Conservation (phyloP, 129 eudicot species). For the Sambucus nigra region DNA sequence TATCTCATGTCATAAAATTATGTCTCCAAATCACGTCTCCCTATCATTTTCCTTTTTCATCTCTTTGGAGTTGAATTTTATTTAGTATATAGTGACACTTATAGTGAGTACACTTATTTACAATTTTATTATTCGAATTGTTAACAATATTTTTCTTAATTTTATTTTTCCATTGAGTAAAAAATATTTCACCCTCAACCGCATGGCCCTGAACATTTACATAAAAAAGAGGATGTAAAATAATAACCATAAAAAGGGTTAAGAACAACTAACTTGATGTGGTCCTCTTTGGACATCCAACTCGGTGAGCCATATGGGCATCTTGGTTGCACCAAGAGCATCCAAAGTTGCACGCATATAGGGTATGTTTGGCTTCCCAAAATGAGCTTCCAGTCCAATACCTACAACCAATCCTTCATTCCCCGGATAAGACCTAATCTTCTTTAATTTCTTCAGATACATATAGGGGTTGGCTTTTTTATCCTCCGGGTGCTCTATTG, state of each 20-base stretch:
- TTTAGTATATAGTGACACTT: too few species aligned
- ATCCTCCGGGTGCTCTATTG: slow-evolving; percentile 24
- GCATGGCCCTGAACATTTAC: too few species aligned
- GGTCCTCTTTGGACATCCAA: slow-evolving; percentile 22
- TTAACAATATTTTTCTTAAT: too few species aligned
- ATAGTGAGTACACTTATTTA: too few species aligned
- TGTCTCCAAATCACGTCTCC: too few species aligned
- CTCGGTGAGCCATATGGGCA: slow-evolving; percentile 46
- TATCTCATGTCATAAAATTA: too few species aligned
- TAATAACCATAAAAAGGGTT: not conserved
- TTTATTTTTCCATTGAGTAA: too few species aligned
- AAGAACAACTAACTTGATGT: slow-evolving; percentile 25
- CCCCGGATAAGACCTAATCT: slow-evolving; percentile 21
- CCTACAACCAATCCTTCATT: slow-evolving; percentile 9
- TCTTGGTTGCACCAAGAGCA: slow-evolving; percentile 11
- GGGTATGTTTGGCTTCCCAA: slow-evolving; percentile 16
- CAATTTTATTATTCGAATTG: too few species aligned
- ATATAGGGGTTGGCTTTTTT: slow-evolving; percentile 4
- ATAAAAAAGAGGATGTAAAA: too few species aligned
- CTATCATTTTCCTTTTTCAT: too few species aligned
- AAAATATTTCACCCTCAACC: too few species aligned
- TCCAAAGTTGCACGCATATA: slow-evolving; percentile 26
- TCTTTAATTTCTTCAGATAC: slow-evolving; percentile 21
- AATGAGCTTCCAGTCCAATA: slow-evolving; percentile 37
- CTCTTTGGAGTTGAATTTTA: too few species aligned